Conservation (phyloP, 2,329 filamentous ascomycete species). For the Ophiosphaerella narmari region DNA sequence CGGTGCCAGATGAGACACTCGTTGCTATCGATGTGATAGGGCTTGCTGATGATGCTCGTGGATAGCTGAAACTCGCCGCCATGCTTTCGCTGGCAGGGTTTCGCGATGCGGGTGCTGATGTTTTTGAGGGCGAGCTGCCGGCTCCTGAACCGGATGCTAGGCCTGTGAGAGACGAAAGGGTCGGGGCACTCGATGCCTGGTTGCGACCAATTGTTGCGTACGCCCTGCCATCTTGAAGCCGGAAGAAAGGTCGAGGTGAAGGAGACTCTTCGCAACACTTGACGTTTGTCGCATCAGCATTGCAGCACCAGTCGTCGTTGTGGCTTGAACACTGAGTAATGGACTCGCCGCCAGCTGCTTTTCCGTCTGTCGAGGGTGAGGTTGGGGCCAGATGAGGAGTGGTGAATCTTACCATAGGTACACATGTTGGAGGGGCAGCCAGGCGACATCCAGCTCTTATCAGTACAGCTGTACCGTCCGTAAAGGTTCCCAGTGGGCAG, state of each 20-base stretch:
- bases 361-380: conserved; percentile 24
- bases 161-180: conserved; percentile 34
- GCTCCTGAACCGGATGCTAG: conserved; percentile 20
- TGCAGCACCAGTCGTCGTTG: conserved; percentile 44
- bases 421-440: conserved; percentile 42
- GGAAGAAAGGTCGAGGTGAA: conserved; percentile 38
- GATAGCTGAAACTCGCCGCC: too few relatives aligned
- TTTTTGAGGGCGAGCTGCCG: conserved; percentile 13
- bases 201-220: conserved; percentile 40
- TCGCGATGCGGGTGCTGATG: conserved; percentile 15
- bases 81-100: too few relatives aligned
- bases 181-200: conserved; percentile 19
- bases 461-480: conserved; percentile 44
- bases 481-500: conserved; percentile 30
- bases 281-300: conserved; percentile 32
- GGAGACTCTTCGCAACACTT: conserved; percentile 42
- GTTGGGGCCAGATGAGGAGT: background rate
- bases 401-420: conserved; percentile 33
- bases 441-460: conserved; percentile 38
- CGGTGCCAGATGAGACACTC: conserved; percentile 29
- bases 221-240: conserved; percentile 32
- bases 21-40: conserved; percentile 32
- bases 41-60: conserved; percentile 10
- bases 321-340: conserved; percentile 41
- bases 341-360: conserved; percentile 32